Base-by-base conservation (phyloP, 192 early-diverging fungal genomes). In the Tieghemiomyces parasiticus region DNA sequence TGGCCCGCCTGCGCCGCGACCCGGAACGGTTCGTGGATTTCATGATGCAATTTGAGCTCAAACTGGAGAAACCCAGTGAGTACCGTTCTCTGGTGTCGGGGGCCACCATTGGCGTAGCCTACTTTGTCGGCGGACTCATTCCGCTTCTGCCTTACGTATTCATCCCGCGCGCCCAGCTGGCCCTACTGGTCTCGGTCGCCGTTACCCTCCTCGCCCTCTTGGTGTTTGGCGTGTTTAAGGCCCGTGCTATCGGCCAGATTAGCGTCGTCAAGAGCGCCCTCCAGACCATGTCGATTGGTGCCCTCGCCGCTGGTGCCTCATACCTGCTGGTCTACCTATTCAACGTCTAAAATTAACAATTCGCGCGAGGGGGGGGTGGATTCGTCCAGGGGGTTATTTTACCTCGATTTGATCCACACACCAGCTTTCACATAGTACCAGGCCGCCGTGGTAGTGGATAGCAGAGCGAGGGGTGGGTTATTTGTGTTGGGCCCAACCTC, bases 11-110 rank as follows among this genome's bases (percentile, higher is more conserved):
- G 45, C 63, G 65, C 35, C 55, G 55, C 12, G 63, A 85, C 67
- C 76, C 76, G 24, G 69, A 72, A 20, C 68, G 73, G 50, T 81
- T 77, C 73, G 79, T 85, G 28, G 81, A 85, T 46, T 85, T 85
- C 53, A 85, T 85, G 83, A 85, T 85, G 83, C 72, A 77, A 50
- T 80, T 81, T 65, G 80, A 85, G 65, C 63, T 85, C 30, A 65
- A 65, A 33, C 63, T 85, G 32, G 79, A 82, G 52, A 75, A 68
- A 56, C 82, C 82, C 20, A 71, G 78, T 55, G 61, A 70, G n/a
- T 66, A 65, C 47, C 72, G 80, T 14, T 66, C 74, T n/a, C 77
- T 75, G 74, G 71, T 80, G 14, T 72, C 73, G 35, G 82, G 78
- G 0, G 49, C 77, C 10, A 82, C 82, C 1, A 79, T 82, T 55